Evolutionary conservation across 2,329 filamentous ascomycete genomes (phyloP), one percentile per base, ranked within the genome.

Genomic region (Fusarium xyrophilum): DNA sequence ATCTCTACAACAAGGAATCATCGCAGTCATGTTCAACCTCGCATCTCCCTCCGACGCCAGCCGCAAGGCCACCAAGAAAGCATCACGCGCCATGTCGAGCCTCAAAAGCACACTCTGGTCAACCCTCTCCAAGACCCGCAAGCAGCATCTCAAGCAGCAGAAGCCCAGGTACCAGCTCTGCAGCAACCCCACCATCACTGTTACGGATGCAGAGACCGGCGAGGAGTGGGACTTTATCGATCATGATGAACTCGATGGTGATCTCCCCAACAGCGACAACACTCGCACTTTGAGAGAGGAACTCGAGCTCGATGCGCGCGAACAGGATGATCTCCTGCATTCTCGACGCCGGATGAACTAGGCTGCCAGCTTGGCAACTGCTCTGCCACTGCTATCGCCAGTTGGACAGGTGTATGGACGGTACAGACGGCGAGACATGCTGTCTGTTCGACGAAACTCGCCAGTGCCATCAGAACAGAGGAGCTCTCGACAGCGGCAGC

Each of bases 331-430:
- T 50, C 32, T 50, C 2, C 12, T 50, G 9, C n/a, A 38, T 27
- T 50, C 32, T 5, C 32, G 32, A 3, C 46, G 46, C 1, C n/a
- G 46, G 21, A 12, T 50, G 12, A n/a, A 17, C 0, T 50, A 38
- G 2, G 10, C 23, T 27, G 0, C 5, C 21, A n/a, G 1, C 5
- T 25, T 50, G 12, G 9, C 5, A 13, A n/a, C 7, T 15, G 2
- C 2, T 2, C 12, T 15, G 2, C 9, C 3, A 17, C 32, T 27
- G 13, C 13, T 7, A 25, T 15, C 0, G 0, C 46, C 46, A 50
- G 9, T 25, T n/a, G 9, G 1, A 2, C 17, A 0, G 5, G 17
- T 3, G 30, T 15, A 38, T 50, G 0, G 13, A 0, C 9, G 13
- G 46, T 2, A 50, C 7, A 17, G 17, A 5, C 13, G n/a, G 23